Base-by-base conservation (phyloP, 2,329 filamentous ascomycete species). In the Zymoseptoria crescenta region DNA sequence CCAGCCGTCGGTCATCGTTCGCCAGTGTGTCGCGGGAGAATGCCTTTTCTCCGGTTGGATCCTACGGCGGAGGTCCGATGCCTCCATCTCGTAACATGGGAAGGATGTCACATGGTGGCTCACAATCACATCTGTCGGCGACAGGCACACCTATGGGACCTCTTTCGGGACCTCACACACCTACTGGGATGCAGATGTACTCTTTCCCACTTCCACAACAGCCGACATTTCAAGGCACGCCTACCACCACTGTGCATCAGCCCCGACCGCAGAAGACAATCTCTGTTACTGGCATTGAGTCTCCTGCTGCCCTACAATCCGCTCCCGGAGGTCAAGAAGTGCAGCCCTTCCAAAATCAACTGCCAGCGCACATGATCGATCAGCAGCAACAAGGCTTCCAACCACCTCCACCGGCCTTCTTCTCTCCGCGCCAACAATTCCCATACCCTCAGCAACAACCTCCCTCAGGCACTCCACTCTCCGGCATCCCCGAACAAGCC, bases 181-280 rank as follows among this genome's bases (percentile, higher is more conserved):
- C 74, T 56, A 79, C 81, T 59, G 82, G 76, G 66, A 80, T 82
- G 48, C 83, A 71, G 45, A 71, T 75, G 49, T 70, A 86, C 68
- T 65, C 83, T 5, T 82, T 80, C 61, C 77, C 79, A 51, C 75
- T 80, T 53, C 79, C 81, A 27, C 80, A 81, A 64, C 80, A 81
- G 63, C 81, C 81, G 8, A 73, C 79, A 0, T 83, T 79, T 71
- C 84, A 86, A 70, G 84, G 82, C 65, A 84, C 83, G 66, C 80
- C 81, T 51, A 80, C 81, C 49, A 81, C 86, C 19, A 83, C 91
- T 0, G 96, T 97, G 86, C 90, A 97, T 72, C 94, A 97, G 72
- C 94, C 94, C 59, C 87, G 90, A 56, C 93, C 94, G 8, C 92
- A 97, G 74, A 97, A 97, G 79, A 82, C 91, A 5, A 90, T 97